These are phyloP conservation scores for Naganishia sp. DNA, from an alignment of 1,284 basidiomycete species.

Conservation along the genomic window DNA sequence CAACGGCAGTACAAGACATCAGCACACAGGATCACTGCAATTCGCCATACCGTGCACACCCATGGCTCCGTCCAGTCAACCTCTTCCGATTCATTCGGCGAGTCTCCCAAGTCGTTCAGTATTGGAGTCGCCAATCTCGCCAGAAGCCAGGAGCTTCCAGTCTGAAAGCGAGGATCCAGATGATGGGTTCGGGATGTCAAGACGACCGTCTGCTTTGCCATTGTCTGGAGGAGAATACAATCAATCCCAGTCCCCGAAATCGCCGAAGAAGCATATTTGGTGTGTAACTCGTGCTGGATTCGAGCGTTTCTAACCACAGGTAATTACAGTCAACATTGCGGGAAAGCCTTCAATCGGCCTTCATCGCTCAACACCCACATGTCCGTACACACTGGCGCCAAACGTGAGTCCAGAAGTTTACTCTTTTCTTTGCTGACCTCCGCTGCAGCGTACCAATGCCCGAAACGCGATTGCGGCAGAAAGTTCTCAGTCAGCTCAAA, in stretches of 20 bases:
- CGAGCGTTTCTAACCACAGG: no score
- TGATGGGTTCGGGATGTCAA: neutral
- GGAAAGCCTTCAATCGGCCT: conserved; percentile 64
- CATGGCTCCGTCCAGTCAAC: neutral
- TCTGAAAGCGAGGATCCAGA: conserved; percentile 9
- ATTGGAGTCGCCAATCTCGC: neutral
- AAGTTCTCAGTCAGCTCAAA: conserved; percentile 66
- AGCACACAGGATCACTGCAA: conserved; percentile 19
- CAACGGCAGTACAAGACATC: neutral
- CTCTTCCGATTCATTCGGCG: conserved; percentile 1
- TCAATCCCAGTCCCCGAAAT: conserved; percentile 8
- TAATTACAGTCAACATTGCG: conserved; percentile 56
- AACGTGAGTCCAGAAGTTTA: conserved; percentile 56
- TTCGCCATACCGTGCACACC: neutral
- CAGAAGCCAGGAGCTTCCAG: conserved; percentile 1
- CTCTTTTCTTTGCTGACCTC: conserved; percentile 2
- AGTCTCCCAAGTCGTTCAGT: conserved; percentile 6
- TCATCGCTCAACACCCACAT: conserved; percentile 67
- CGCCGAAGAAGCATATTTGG: conserved; percentile 28
- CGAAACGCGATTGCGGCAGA: conserved; percentile 58
- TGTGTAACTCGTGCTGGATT: neutral
- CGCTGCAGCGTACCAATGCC: conserved; percentile 60
- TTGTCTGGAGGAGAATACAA: neutral
- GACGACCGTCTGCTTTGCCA: neutral
- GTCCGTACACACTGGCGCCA: conserved; percentile 66